These are phyloP conservation scores for Beauveria sp. DNA, from an alignment of 2,329 filamentous ascomycete genomes.

Conservation along the genomic window DNA sequence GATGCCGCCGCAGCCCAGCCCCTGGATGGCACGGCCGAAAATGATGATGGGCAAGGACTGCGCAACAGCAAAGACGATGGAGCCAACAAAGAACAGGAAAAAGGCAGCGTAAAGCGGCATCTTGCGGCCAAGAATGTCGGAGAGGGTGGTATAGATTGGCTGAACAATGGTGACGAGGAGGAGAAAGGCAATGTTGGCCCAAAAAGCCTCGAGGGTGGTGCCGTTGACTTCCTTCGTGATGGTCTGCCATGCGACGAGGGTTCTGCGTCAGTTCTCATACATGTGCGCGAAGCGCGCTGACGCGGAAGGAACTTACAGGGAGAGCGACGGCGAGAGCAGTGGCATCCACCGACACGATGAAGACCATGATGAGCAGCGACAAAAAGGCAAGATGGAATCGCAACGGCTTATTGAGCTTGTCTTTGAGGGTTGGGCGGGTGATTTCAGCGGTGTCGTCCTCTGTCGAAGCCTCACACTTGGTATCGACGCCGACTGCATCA, in stretches of 20 bases:
- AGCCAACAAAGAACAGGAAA: slow-evolving; percentile 32
- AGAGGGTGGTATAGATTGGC: slow-evolving; percentile 31
- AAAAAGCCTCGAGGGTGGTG: slow-evolving; percentile 56
- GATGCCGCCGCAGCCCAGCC: slow-evolving; percentile 25
- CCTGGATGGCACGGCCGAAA: slow-evolving; percentile 25
- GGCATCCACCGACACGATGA: background rate
- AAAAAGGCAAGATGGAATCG: background rate
- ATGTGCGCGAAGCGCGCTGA: background rate
- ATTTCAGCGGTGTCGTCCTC: background rate
- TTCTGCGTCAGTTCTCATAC: background rate
- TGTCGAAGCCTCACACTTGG: background rate
- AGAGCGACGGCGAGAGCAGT: background rate
- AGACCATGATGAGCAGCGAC: background rate
- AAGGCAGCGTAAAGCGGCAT: slow-evolving; percentile 20
- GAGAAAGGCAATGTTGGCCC: slow-evolving; percentile 63
- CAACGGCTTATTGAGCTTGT: background rate
- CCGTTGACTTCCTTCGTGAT: slow-evolving; percentile 44
- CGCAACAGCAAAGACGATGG: slow-evolving; percentile 28
- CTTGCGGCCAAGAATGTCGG: slow-evolving; percentile 28
- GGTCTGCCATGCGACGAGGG: slow-evolving; percentile 11
- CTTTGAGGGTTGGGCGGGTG: background rate
- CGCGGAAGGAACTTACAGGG: background rate
- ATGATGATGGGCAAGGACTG: slow-evolving; percentile 22
- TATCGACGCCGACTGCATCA: background rate
- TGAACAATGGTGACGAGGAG: slow-evolving; percentile 55